Conservation (phyloP, 2,329 filamentous ascomycete species). For the Penicillium brasilianum region DNA sequence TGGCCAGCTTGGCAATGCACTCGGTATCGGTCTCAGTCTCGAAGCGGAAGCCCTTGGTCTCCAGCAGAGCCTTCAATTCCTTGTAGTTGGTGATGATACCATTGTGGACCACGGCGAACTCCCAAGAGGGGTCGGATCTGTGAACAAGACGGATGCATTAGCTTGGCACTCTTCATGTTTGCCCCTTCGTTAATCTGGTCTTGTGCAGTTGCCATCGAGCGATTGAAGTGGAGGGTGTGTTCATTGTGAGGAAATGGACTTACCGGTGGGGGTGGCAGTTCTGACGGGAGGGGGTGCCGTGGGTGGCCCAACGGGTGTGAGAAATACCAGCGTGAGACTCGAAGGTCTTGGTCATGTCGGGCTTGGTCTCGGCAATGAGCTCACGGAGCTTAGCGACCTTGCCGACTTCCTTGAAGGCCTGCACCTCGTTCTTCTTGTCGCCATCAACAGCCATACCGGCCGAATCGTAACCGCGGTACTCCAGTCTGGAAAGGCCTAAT, state of each 20-base stretch:
- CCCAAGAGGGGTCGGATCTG: slow-evolving; percentile 92
- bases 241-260: slow-evolving; percentile 36
- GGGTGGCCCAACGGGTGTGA: slow-evolving; percentile 98
- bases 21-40: slow-evolving; percentile 99
- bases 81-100: slow-evolving; percentile 99
- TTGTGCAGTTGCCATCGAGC: background rate
- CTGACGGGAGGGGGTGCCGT: slow-evolving; percentile 87
- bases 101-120: slow-evolving; percentile 98
- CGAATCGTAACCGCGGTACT: slow-evolving; percentile 99
- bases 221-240: background rate
- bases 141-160: slow-evolving; percentile 10
- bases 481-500: slow-evolving; percentile 86
- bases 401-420: slow-evolving; percentile 98
- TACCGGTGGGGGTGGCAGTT: slow-evolving; percentile 99
- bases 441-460: slow-evolving; percentile 95
- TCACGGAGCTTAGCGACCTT: slow-evolving; percentile 97
- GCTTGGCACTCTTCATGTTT: background rate
- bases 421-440: slow-evolving; percentile 98
- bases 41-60: slow-evolving; percentile 95
- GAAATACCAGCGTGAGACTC: slow-evolving; percentile 98
- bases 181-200: background rate
- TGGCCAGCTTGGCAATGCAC: slow-evolving; percentile 98
- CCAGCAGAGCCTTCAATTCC: slow-evolving; percentile 91
- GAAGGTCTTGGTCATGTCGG: slow-evolving; percentile 90
- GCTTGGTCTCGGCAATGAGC: slow-evolving; percentile 81